Percentiles rank a stretch among this genome's conserved stretches.
phyloP scores from a whole-genome alignment of 257 asterid species.

The Solanum bulbocastanum region DNA sequence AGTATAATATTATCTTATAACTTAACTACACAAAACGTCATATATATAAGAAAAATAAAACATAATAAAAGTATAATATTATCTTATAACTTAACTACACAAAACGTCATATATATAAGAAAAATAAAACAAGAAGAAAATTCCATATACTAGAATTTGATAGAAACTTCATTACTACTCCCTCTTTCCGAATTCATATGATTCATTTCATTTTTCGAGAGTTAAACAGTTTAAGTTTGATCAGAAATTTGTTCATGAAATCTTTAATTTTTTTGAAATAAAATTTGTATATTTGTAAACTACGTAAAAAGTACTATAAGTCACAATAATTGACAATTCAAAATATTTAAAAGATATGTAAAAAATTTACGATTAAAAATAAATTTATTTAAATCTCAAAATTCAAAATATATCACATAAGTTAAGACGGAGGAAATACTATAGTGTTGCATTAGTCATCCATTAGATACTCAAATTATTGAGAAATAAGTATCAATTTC shows the following conservation, averaged over 20 bases:
- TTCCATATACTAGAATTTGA: neutral
- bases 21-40: neutral
- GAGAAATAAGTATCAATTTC: neutral
- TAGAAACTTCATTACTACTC: no score
- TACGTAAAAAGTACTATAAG: no score
- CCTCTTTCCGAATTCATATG: no score
- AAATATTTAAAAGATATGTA: no score
- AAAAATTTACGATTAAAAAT: no score
- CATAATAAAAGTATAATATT: neutral
- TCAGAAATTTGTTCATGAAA: fast-evolving
- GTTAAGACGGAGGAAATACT: no score
- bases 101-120: neutral
- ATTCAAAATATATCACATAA: no score
- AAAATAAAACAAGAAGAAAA: neutral
- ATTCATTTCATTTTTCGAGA: neutral
- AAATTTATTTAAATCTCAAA: no score
- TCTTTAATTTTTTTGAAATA: no score
- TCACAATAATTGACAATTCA: neutral
- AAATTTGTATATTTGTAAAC: no score
- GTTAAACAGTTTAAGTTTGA: neutral
- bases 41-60: no score
- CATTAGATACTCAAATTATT: neutral
- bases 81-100: neutral
- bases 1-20: neutral
- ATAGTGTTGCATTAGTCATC: neutral